These are phyloP conservation scores for Diaporthe ampelina DNA, from an alignment of 2,329 filamentous ascomycete genomes.

Conservation along the genomic window DNA sequence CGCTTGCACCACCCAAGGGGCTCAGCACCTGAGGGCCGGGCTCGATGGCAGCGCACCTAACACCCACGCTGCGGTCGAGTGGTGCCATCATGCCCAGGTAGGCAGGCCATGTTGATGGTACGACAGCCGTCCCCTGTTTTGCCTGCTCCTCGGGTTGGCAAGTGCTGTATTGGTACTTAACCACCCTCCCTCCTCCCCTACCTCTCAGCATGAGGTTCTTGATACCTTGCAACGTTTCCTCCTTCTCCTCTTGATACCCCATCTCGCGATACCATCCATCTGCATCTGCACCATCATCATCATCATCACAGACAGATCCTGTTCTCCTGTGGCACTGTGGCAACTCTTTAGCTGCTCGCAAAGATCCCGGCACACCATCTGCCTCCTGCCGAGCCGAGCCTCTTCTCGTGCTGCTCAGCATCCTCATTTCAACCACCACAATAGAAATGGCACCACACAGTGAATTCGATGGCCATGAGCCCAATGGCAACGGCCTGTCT, in stretches of 20 bases:
- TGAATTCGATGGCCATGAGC: conserved; percentile 39
- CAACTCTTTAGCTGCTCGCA: not conserved
- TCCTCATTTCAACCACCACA: not conserved
- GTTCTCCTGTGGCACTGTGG: not conserved
- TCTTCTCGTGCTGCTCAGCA: not conserved
- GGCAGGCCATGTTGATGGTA: conserved; percentile 26
- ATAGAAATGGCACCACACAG: conserved; percentile 41
- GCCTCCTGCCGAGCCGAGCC: conserved; percentile 12
- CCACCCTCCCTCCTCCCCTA: conserved; percentile 34
- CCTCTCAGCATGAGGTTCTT: conserved; percentile 3
- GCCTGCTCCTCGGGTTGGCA: not conserved
- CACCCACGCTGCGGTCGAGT: conserved; percentile 17
- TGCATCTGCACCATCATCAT: too few species aligned
- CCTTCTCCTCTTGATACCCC: conserved; percentile 19
- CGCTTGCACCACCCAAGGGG: conserved; percentile 1
- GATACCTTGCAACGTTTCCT: conserved; percentile 12
- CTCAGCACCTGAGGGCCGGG: conserved; percentile 10
- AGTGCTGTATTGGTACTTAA: conserved; percentile 40
- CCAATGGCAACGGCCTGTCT: conserved; percentile 37
- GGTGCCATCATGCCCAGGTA: conserved; percentile 32
- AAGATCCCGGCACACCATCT: not conserved
- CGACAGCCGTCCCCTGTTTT: conserved; percentile 22
- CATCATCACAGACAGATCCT: not conserved
- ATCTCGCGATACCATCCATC: conserved; percentile 3
- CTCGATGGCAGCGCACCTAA: conserved; percentile 25